Conservation (phyloP, 257 asterid species). For the Pogostemon cablin region DNA sequence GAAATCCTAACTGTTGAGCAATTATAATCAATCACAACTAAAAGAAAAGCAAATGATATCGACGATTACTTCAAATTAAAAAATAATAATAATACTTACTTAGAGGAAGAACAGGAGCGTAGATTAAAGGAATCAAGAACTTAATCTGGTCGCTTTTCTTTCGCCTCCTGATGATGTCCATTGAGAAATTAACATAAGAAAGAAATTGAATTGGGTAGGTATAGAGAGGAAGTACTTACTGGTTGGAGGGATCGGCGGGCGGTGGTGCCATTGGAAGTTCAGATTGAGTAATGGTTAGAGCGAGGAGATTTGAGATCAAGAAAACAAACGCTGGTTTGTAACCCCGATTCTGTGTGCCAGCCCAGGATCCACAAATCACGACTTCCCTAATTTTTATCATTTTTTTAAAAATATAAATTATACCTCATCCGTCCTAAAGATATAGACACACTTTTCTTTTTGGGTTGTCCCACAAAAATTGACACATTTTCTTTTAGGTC, state of each 20-base stretch:
- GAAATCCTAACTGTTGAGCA: constrained; percentile 41
- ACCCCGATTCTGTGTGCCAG: no score
- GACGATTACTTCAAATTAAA: not conserved
- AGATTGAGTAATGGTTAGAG: constrained; percentile 2
- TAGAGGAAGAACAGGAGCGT: constrained; percentile 87
- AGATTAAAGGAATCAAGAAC: constrained; percentile 63
- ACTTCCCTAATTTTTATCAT: no score
- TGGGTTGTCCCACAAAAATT: no score
- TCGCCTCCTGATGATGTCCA: constrained; percentile 55
- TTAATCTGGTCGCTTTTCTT: constrained; percentile 65
- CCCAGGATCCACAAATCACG: no score
- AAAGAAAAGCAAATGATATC: not conserved
- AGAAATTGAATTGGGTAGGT: constrained; percentile 15
- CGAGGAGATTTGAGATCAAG: constrained; percentile 7
- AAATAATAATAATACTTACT: constrained; percentile 42
- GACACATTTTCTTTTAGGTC: no score
- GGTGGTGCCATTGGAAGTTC: constrained; percentile 51
- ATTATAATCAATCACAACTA: not conserved
- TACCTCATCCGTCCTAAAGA: no score
- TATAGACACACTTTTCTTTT: no score
- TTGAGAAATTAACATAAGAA: constrained; percentile 21
- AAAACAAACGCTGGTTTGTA: not conserved
- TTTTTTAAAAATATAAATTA: no score
- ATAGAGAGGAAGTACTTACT: constrained; percentile 39
- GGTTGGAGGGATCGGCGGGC: constrained; percentile 48